These are phyloP conservation scores for Tetrahymena borealis DNA, from an alignment of 73 alveolate genomes.

Conservation along the genomic window DNA sequence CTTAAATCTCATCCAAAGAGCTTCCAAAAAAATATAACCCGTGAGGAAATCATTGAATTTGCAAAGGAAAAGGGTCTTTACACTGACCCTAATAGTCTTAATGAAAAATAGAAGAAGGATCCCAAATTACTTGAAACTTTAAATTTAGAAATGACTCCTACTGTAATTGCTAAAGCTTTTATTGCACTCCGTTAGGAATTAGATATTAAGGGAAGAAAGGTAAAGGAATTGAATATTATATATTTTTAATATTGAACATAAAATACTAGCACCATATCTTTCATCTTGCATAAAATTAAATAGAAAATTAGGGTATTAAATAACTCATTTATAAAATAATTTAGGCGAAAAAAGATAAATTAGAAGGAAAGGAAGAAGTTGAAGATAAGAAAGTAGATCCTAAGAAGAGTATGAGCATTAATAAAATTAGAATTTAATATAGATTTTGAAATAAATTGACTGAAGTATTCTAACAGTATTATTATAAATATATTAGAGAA, in stretches of 20 bases:
- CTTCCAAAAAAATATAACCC: slow-evolving; percentile 34
- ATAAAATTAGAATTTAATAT: background rate
- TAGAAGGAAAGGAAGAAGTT: background rate
- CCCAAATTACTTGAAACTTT: slow-evolving; percentile 32
- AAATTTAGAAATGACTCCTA: slow-evolving; percentile 27
- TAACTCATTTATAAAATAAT: background rate
- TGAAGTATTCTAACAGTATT: too few species aligned
- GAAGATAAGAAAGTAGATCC: background rate
- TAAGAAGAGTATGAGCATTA: background rate
- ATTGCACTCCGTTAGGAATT: slow-evolving; percentile 11
- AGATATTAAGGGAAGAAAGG: slow-evolving; percentile 16
- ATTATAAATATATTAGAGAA: background rate
- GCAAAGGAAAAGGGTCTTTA: slow-evolving; percentile 23
- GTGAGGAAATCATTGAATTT: slow-evolving; percentile 35
- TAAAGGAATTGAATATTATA: too few species aligned
- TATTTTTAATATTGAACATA: too few species aligned
- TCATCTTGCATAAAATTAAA: too few species aligned
- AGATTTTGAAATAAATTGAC: slow-evolving; percentile 13
- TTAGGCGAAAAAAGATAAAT: background rate
- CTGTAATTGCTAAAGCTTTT: slow-evolving; percentile 31
- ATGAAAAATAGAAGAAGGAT: slow-evolving; percentile 43
- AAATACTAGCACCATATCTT: too few species aligned
- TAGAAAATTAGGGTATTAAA: too few species aligned
- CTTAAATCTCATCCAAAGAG: slow-evolving; percentile 23
- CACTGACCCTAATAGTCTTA: slow-evolving; percentile 23